A percentile compares a stretch with the other conserved stretches of the same genome.
Conservation (phyloP, 805 yeast species). For the Blastobotrys chiropterorum region DNA sequence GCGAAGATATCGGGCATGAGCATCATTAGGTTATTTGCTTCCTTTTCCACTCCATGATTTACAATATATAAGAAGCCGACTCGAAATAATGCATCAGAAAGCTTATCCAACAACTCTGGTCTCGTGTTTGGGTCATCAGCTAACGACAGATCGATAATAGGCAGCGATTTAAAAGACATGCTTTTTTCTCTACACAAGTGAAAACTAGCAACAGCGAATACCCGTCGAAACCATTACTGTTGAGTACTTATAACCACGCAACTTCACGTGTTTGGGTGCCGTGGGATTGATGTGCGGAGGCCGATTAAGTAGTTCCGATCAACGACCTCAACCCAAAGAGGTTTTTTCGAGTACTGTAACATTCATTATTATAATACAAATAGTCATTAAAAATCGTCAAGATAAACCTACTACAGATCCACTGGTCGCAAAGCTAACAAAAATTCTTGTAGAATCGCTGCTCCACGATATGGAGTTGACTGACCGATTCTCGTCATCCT, state of each 20-base stretch:
- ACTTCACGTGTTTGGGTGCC: not conserved
- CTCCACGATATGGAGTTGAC: conserved; percentile 18
- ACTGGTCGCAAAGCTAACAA: conserved; percentile 14
- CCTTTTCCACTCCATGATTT: conserved; percentile 41
- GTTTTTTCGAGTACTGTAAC: no score
- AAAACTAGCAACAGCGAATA: no score
- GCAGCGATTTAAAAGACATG: conserved; percentile 21
- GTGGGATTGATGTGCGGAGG: not conserved
- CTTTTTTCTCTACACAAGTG: not conserved
- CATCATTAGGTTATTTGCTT: conserved; percentile 34
- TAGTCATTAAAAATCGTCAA: not conserved
- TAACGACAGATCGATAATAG: conserved; percentile 36
- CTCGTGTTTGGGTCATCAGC: conserved; percentile 40
- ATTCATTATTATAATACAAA: conserved; percentile 2
- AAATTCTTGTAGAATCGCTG: conserved; percentile 12
- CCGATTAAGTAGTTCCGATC: no score
- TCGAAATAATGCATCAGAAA: conserved; percentile 43
- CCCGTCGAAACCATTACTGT: not conserved
- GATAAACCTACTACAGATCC: not conserved
- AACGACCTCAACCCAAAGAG: no score
- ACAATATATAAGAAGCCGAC: conserved; percentile 50
- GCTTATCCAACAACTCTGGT: conserved; percentile 34
- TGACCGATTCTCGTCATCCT: not conserved
- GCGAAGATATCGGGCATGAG: conserved; percentile 41
- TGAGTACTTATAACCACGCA: not conserved